A percentile compares a stretch with the other conserved stretches of the same genome.
Evolutionary conservation across 2,329 filamentous ascomycete genomes (phyloP).

Genomic region (Cladophialophora carrionii): DNA sequence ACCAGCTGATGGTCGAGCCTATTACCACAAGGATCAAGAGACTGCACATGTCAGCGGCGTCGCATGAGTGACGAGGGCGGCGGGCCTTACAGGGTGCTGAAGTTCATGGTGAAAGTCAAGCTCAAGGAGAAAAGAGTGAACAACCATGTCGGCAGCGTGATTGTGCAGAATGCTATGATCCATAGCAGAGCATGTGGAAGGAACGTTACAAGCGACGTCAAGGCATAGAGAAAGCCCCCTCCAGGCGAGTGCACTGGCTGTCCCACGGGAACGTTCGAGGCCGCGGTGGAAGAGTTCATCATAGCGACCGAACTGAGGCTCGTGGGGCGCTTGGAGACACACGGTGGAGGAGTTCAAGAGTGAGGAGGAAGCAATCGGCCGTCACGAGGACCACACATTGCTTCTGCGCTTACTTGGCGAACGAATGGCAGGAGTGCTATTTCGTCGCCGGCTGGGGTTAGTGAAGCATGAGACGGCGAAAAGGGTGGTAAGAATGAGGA

Average conservation of each 20-base stretch:
- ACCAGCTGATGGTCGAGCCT: conserved; percentile 86
- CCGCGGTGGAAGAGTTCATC: conserved; percentile 21
- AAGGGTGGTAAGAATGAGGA: conserved; percentile 12
- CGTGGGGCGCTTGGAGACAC: conserved; percentile 17
- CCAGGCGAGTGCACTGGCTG: conserved; percentile 17
- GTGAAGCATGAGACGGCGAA: conserved; percentile 8
- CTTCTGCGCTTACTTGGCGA: conserved; percentile 22
- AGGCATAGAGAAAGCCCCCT: conserved; percentile 27
- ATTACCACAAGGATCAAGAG: conserved; percentile 76
- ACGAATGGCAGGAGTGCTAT: conserved; percentile 17
- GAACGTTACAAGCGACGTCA: conserved; percentile 48
- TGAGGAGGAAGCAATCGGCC: conserved; percentile 14
- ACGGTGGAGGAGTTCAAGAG: conserved; percentile 13
- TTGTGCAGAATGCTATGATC: conserved; percentile 80
- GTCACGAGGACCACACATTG: conserved; percentile 29
- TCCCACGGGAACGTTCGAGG: conserved; percentile 10
- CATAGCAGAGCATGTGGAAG: conserved; percentile 70
- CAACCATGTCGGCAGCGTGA: conserved; percentile 84
- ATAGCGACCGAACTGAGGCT: conserved; percentile 11
- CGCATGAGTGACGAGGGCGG: background rate
- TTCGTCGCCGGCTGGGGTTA: background rate
- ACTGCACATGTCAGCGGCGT: conserved; percentile 46
- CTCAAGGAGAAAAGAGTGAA: conserved; percentile 90
- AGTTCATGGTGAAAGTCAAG: conserved; percentile 97
- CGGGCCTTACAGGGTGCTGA: conserved; percentile 78